Base-by-base conservation (phyloP, 2,329 filamentous ascomycete species). In the Hypoxylon sp. region DNA sequence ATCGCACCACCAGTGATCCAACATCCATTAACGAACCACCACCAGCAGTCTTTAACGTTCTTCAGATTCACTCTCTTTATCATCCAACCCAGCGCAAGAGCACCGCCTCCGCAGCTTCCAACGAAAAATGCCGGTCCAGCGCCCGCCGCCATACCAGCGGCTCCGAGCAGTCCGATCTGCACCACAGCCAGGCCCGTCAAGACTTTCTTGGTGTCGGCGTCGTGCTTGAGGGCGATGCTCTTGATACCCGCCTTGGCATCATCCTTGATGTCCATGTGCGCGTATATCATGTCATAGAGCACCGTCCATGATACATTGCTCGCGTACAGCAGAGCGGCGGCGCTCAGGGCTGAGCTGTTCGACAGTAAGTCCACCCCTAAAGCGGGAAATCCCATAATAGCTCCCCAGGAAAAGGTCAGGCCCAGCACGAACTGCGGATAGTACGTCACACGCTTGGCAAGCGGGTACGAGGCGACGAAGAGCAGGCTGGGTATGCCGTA, bases 271-370 rank as follows among this genome's bases (percentile, higher is more conserved):
- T 97, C 93, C 89, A 96, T 95, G 76, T 96, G 93, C 12, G 93
- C 93, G 78, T 97, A 97, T 30, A 97, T 93, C 88, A 96, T 96
- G 77, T 97, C 93, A 77, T 96, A 97, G 39, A 96, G 80, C 25
- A 96, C 85, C 0, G 93, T 96, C 94, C 94, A 97, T 2, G 92
- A 89, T 23, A 96, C 84, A 72, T 94, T 96, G 45, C 91, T 93
- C 9, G 86, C 81, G 76, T 96, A 96, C 51, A 97, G 81, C 61
- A 87, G 87, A 2, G 84, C 87, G 0, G 91, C 91, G 1, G 91
- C 88, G 3, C 84, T 82, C 62, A 92, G 76, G 2, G 91, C 91
- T 0, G 86, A 78, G 21, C 80, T 80, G 69, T 91, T 87, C 5
- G 86, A 80, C 11, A 95, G 78, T n/a, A 96, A 77, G 69, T 94